Evolutionary conservation across 2,329 filamentous ascomycete genomes (phyloP), one percentile per base, ranked within the genome.

Genomic region (Trichoderma breve): DNA sequence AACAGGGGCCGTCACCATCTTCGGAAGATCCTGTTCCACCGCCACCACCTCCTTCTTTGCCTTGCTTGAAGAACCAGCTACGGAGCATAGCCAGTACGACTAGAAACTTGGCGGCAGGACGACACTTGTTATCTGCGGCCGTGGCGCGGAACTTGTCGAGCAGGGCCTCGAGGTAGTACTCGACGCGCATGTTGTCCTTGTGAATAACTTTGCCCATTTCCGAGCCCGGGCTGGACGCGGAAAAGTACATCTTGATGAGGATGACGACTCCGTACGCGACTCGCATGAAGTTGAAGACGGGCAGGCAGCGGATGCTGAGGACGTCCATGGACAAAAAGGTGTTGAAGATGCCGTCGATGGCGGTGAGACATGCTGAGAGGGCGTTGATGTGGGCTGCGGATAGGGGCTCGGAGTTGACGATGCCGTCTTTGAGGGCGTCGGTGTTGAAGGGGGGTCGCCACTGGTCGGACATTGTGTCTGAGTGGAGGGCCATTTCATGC

Each of bases 401-500:
- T 8, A 84, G 75, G 55, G 81, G 77, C 76, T 85, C 82, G 71
- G 79, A 81, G 72, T 77, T 78, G 32, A 83, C 77, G 63, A 86
- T 79, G 36, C 83, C 82, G 67, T 84, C 81, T 26, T 83, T 81
- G 34, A 86, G 77, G 60, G 82, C 79, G 9, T 84, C 83, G n/a
- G 83, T 81, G 77, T 82, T 84, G 76, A 84, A 83, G 8, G 84
- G 83, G 24, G 83, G 83, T 73, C 77, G 82, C 76, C 87, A 83
- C 73, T 88, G 86, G 67, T 92, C 90, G 9, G 71, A 86, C 8
- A 89, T 84, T 24, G 83, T 84, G 70, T 92, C 89, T 9, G 88
- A 84, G 74, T 93, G 90, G 74, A 95, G 87, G 3, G 88, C 90
- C 69, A 93, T 88, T 80, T 95, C 93, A 78, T 95, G 91, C 83